phyloP scores from a whole-genome alignment of 441 rosid species.

The Gossypium davidsonii region DNA sequence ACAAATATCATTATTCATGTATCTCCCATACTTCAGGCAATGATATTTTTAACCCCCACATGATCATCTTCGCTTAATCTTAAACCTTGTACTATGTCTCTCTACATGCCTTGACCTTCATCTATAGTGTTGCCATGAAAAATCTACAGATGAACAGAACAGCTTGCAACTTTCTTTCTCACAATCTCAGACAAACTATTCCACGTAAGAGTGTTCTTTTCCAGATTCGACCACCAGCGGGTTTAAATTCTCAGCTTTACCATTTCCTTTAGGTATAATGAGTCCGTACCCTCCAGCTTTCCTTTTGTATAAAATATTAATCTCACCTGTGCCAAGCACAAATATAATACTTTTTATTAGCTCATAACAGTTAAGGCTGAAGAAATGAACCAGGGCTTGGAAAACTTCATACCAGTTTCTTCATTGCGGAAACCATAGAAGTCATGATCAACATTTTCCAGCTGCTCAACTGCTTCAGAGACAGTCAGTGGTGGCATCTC shows the following conservation, averaged over 20 bases:
- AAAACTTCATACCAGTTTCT: conserved; percentile 62
- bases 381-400: background rate
- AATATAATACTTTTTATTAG: background rate
- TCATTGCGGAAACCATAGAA: conserved; percentile 84
- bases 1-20: background rate
- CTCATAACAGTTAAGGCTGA: background rate
- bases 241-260: conserved; percentile 49
- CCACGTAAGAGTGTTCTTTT: conserved; percentile 41
- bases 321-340: conserved; percentile 53
- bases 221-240: conserved; percentile 48
- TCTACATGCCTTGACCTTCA: conserved; percentile 10
- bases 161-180: background rate
- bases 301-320: conserved; percentile 79
- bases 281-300: conserved; percentile 85
- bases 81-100: background rate
- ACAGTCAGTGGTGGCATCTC: conserved; percentile 90
- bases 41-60: conserved; percentile 6
- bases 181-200: conserved; percentile 24
- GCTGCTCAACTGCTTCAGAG: conserved; percentile 79
- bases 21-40: background rate
- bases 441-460: conserved; percentile 74
- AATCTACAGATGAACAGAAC: conserved; percentile 14
- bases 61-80: conserved; percentile 6
- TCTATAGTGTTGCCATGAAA: conserved; percentile 18
- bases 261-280: conserved; percentile 68